phyloP scores from a whole-genome alignment of 805 yeast genomes.

The Saccharomycopsis sp. region DNA sequence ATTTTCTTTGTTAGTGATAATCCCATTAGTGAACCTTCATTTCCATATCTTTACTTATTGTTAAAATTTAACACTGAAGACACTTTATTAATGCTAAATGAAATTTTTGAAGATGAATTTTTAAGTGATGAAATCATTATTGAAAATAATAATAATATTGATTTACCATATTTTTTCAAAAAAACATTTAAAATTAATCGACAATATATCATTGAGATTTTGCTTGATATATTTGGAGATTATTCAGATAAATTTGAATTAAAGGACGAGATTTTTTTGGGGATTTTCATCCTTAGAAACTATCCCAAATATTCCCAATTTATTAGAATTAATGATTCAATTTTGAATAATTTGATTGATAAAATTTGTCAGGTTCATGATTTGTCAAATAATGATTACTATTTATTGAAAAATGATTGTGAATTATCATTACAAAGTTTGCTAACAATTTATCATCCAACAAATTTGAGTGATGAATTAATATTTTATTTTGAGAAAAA shows the following conservation, averaged over 20 bases:
- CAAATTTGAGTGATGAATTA: constrained; percentile 34
- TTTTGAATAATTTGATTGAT: constrained; percentile 37
- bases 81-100: constrained; percentile 61
- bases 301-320: constrained; percentile 82
- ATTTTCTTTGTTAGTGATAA: constrained; percentile 23
- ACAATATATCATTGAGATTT: constrained; percentile 67
- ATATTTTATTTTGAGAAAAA: constrained; percentile 42
- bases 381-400: constrained; percentile 9
- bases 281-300: constrained; percentile 70
- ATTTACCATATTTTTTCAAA: constrained; percentile 9
- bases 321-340: constrained; percentile 55
- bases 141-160: neutral
- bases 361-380: constrained; percentile 32
- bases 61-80: constrained; percentile 46
- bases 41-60: constrained; percentile 58
- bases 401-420: constrained; percentile 40
- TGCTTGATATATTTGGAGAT: constrained; percentile 46
- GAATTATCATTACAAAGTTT: constrained; percentile 71
- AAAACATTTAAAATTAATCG: constrained; percentile 39
- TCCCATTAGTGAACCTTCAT: constrained; percentile 35
- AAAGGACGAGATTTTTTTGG: constrained; percentile 29
- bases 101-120: constrained; percentile 70
- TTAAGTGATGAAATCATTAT: constrained; percentile 49
- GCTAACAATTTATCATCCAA: constrained; percentile 55
- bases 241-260: constrained; percentile 20